Evolutionary conservation across 495 filamentous ascomycete genomes (phyloP).

Genomic region (Daldinia loculata): DNA sequence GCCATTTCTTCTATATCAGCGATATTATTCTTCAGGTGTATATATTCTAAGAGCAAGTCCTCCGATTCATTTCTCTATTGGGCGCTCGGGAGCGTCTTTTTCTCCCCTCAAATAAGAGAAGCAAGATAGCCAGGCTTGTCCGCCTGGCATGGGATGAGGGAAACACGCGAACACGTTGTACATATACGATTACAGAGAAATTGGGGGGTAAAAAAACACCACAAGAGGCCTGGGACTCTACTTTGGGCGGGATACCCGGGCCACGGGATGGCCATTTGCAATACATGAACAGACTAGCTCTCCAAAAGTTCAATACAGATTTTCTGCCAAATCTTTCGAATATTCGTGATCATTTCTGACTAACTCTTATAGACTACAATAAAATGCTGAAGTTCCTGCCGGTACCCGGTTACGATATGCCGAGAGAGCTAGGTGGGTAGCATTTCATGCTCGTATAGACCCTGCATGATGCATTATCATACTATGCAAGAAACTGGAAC

Average conservation of each 20-base stretch:
- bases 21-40: conserved; percentile 7
- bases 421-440: not conserved
- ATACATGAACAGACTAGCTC: not conserved
- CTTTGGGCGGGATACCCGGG: not conserved
- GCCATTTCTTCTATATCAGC: not conserved
- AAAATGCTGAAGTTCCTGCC: not conserved
- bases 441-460: conserved; percentile 1
- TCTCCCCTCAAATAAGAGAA: not conserved
- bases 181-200: not conserved
- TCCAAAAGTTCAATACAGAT: not conserved
- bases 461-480: conserved; percentile 6
- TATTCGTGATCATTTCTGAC: not conserved
- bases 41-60: conserved; percentile 4
- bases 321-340: not conserved
- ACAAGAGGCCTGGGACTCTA: not conserved
- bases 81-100: not conserved
- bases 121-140: not conserved
- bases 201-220: not conserved
- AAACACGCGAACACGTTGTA: not conserved
- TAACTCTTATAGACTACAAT: not conserved
- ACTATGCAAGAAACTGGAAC: not conserved
- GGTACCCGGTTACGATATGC: not conserved
- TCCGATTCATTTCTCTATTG: not conserved
- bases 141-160: not conserved
- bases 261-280: not conserved